A percentile compares a stretch with the other conserved stretches of the same genome.
These are phyloP conservation scores for Corylus avellana DNA, from an alignment of 306 rosid species.

Conservation along the genomic window DNA sequence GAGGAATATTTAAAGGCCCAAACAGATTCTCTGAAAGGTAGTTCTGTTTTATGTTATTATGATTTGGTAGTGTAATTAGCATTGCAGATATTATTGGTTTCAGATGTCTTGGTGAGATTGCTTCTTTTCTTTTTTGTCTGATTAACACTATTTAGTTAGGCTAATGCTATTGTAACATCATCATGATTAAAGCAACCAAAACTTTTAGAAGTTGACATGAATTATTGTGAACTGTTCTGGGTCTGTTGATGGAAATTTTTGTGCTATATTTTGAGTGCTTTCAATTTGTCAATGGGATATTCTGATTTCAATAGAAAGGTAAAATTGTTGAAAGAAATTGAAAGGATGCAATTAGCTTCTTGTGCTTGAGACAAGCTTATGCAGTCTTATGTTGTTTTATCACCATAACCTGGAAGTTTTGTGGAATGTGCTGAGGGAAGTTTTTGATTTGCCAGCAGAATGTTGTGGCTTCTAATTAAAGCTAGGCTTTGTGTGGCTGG, in stretches of 20 bases:
- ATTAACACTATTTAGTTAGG: neutral
- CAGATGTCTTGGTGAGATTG: neutral
- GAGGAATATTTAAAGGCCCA: constrained; percentile 62
- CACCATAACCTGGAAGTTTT: neutral
- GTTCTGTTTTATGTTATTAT: constrained; percentile 15
- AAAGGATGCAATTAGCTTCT: neutral
- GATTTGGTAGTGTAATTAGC: constrained; percentile 23
- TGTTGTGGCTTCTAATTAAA: neutral
- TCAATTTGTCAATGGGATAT: neutral
- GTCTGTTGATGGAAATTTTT: neutral
- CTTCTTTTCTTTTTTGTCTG: constrained; percentile 1
- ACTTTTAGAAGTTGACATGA: neutral
- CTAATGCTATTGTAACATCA: neutral
- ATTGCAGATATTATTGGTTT: constrained; percentile 8
- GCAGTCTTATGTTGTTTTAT: neutral
- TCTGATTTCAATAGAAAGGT: neutral
- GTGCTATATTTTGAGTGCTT: neutral
- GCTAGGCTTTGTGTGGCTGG: neutral
- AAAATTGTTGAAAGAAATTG: neutral
- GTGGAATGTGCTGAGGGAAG: neutral
- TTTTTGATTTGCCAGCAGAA: neutral
- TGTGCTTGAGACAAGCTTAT: neutral
- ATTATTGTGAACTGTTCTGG: neutral
- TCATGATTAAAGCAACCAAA: neutral
- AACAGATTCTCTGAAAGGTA: constrained; percentile 69